A percentile compares a stretch with the other conserved stretches of the same genome.
phyloP scores from a whole-genome alignment of 2,329 filamentous ascomycete species.

The Colletotrichum cordylinicola region DNA sequence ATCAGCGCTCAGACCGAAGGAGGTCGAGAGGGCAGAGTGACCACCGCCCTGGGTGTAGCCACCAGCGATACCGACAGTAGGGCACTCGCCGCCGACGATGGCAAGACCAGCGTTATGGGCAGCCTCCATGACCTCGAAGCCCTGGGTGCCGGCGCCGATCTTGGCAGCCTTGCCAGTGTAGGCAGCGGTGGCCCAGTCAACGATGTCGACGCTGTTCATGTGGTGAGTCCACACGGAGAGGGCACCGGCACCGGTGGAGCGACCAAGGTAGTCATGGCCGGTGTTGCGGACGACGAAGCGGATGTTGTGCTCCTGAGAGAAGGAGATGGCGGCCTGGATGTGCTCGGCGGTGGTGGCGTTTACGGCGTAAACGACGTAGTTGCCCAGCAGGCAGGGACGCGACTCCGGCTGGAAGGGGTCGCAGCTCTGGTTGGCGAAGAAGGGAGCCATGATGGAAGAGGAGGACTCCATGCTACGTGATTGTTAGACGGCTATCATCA shows the following conservation, averaged over 20 bases:
- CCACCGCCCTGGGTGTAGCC: slow-evolving; percentile 68
- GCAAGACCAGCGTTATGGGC: slow-evolving; percentile 7
- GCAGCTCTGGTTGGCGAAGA: slow-evolving; percentile 46
- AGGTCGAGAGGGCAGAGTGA: slow-evolving; percentile 56
- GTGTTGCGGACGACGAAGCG: slow-evolving; percentile 59
- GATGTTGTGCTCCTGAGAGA: slow-evolving; percentile 44
- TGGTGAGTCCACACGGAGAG: slow-evolving; percentile 54
- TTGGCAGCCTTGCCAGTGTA: slow-evolving; percentile 35
- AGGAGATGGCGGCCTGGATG: slow-evolving; percentile 35
- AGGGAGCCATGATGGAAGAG: slow-evolving; percentile 44
- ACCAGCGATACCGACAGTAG: slow-evolving; percentile 63
- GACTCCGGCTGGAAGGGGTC: slow-evolving; percentile 43
- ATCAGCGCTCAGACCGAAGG: slow-evolving; percentile 64
- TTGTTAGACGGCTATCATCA: background rate
- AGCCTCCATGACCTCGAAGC: slow-evolving; percentile 41
- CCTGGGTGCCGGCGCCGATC: slow-evolving; percentile 59
- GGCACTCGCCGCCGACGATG: slow-evolving; percentile 50
- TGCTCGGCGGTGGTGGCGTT: slow-evolving; percentile 35
- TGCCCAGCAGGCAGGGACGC: slow-evolving; percentile 48
- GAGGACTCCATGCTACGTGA: slow-evolving; percentile 37
- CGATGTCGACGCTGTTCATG: slow-evolving; percentile 41
- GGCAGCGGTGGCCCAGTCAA: slow-evolving; percentile 29
- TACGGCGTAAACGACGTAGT: slow-evolving; percentile 47
- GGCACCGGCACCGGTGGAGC: slow-evolving; percentile 56
- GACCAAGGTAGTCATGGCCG: slow-evolving; percentile 59